Evolutionary conservation across 345 rosid genomes (phyloP).

Genomic region (Adansonia digitata): DNA sequence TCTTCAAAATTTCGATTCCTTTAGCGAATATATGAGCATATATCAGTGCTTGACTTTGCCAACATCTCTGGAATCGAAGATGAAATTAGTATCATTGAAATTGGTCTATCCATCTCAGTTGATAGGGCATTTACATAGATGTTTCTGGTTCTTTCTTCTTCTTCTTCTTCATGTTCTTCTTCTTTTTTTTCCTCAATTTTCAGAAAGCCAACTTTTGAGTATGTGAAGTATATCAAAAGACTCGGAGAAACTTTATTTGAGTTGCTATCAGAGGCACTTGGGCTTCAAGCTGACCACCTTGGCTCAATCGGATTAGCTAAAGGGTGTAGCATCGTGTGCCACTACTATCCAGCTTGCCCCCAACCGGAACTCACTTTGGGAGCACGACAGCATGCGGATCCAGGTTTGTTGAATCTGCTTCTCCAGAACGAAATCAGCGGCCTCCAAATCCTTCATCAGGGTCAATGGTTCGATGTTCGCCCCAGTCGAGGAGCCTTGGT

Average conservation of each 20-base stretch:
- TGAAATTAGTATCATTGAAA: not conserved
- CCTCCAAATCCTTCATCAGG: slow-evolving; percentile 6
- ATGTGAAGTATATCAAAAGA: not conserved
- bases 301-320: slow-evolving; percentile 22
- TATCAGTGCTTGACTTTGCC: too few relatives aligned
- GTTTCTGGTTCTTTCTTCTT: too few relatives aligned
- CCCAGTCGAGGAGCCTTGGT: not conserved
- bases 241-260: not conserved
- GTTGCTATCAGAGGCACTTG: not conserved
- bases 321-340: slow-evolving; percentile 1
- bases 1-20: too few relatives aligned
- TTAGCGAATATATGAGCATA: too few relatives aligned
- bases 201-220: slow-evolving; percentile 3
- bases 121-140: not conserved
- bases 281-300: slow-evolving; percentile 7
- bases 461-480: slow-evolving; percentile 10
- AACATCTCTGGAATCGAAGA: too few relatives aligned
- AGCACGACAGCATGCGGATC: slow-evolving; percentile 19
- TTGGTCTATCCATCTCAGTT: not conserved
- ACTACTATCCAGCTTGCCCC: slow-evolving; percentile 34
- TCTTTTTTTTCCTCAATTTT: too few relatives aligned
- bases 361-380: slow-evolving; percentile 31
- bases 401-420: not conserved
- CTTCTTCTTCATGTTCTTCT: too few relatives aligned
- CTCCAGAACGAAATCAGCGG: not conserved